Conservation (phyloP, 2,329 filamentous ascomycete species). For the Pseudogymnoascus sp. region DNA sequence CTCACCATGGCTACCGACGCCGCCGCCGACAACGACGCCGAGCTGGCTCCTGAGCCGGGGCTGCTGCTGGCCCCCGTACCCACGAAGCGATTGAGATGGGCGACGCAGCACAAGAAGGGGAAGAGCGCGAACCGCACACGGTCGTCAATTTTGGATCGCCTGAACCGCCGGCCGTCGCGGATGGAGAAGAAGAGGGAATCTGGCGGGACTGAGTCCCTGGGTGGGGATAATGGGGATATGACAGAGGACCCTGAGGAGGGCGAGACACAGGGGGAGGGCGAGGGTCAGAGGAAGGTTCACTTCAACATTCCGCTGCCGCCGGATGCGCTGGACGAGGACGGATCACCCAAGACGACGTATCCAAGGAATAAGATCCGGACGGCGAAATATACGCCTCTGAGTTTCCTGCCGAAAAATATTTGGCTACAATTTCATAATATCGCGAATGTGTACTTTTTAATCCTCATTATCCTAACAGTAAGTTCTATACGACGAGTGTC, state of each 20-base stretch:
- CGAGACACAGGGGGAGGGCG: constrained; percentile 32
- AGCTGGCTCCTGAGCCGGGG: constrained; percentile 24
- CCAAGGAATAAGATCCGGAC: constrained; percentile 95
- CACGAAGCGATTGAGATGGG: constrained; percentile 85
- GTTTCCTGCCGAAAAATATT: constrained; percentile 92
- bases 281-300: constrained; percentile 55
- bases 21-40: neutral
- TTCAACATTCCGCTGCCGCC: constrained; percentile 79
- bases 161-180: constrained; percentile 57
- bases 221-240: constrained; percentile 13
- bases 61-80: constrained; percentile 34
- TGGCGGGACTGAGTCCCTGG: constrained; percentile 26
- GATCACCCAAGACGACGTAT: constrained; percentile 62
- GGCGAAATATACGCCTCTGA: constrained; percentile 92
- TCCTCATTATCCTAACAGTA: constrained; percentile 90
- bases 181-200: constrained; percentile 63
- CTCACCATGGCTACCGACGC: constrained; percentile 20
- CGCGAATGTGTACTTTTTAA: constrained; percentile 96
- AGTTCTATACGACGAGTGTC: constrained; percentile 34
- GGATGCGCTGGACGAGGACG: constrained; percentile 72
- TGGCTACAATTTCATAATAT: constrained; percentile 98
- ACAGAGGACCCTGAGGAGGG: constrained; percentile 18
- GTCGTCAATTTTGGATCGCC: constrained; percentile 70
- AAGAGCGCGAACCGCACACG: constrained; percentile 73
- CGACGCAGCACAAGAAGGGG: constrained; percentile 76